Percentiles rank a stretch among this genome's conserved stretches.
Conservation (phyloP, 2,329 filamentous ascomycete species). For the Alternaria conjuncta region DNA sequence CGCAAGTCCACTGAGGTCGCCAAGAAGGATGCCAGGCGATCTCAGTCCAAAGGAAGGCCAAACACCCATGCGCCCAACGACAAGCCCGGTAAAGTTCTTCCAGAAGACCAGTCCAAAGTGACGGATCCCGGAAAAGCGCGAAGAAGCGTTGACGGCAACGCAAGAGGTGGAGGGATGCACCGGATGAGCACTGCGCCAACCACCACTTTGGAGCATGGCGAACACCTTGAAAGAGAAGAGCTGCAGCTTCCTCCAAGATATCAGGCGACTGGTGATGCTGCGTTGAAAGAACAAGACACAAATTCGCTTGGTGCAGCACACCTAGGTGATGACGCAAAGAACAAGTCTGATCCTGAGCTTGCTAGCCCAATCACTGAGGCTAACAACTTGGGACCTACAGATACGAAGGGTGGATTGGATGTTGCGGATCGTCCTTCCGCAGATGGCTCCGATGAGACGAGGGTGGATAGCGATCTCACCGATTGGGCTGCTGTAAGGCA, state of each 20-base stretch:
- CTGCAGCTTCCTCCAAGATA: slow-evolving; percentile 4
- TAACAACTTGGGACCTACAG: neutral
- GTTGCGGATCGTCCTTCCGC: slow-evolving; percentile 4
- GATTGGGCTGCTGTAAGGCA: slow-evolving; percentile 5
- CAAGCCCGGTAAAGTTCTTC: slow-evolving; percentile 3
- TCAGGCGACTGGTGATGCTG: neutral
- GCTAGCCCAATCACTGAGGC: neutral
- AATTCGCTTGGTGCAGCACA: slow-evolving; percentile 11
- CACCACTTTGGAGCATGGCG: slow-evolving; percentile 9
- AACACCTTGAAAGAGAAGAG: neutral
- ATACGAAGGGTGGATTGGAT: neutral
- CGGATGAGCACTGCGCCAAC: slow-evolving; percentile 29
- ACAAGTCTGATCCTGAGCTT: slow-evolving; percentile 12
- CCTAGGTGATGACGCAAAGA: slow-evolving; percentile 1
- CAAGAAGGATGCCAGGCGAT: neutral
- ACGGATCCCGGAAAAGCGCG: slow-evolving; percentile 16
- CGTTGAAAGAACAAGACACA: slow-evolving; percentile 7
- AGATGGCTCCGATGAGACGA: slow-evolving; percentile 19
- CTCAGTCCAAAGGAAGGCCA: slow-evolving; percentile 15
- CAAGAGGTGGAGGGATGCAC: slow-evolving; percentile 9
- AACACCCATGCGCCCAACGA: slow-evolving; percentile 15
- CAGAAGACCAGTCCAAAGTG: slow-evolving; percentile 7
- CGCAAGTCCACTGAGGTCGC: slow-evolving; percentile 31
- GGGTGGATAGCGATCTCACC: slow-evolving; percentile 6
- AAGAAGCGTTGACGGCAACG: slow-evolving; percentile 17